These are phyloP conservation scores for Apophysomyces ossiformis DNA, from an alignment of 371 early-diverging fungal genomes.

Conservation along the genomic window DNA sequence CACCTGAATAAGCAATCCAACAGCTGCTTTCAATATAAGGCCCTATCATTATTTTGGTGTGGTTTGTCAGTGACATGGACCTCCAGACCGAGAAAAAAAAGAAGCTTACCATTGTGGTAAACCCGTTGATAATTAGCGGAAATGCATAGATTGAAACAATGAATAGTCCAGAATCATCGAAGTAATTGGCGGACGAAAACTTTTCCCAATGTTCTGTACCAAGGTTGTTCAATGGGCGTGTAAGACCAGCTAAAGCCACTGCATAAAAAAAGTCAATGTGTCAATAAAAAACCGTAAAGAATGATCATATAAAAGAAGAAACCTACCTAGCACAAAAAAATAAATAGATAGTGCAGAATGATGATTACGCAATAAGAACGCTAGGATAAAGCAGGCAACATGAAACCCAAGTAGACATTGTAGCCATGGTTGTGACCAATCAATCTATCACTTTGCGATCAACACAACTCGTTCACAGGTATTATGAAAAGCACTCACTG, in stretches of 20 bases:
- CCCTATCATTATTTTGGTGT: constrained; percentile 20
- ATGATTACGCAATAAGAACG: constrained; percentile 27
- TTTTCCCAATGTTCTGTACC: constrained; percentile 35
- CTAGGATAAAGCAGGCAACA: constrained; percentile 29
- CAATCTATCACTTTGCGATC: constrained; percentile 28
- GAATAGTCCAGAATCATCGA: constrained; percentile 52
- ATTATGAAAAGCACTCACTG: constrained; percentile 21
- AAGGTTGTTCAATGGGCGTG: constrained; percentile 46
- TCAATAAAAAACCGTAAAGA: neutral
- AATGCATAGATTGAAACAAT: constrained; percentile 47
- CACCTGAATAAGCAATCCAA: constrained; percentile 28
- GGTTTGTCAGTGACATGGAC: neutral
- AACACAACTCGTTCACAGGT: neutral
- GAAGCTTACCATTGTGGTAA: constrained; percentile 44
- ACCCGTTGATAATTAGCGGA: constrained; percentile 47
- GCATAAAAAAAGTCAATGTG: constrained; percentile 8
- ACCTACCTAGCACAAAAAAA: constrained; percentile 42
- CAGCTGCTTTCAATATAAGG: constrained; percentile 34
- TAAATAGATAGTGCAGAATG: constrained; percentile 33
- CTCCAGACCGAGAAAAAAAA: neutral
- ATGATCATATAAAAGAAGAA: neutral
- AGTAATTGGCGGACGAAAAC: constrained; percentile 48
- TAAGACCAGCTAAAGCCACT: constrained; percentile 46
- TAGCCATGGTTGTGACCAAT: constrained; percentile 57
- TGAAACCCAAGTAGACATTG: constrained; percentile 41